Evolutionary conservation across 1,284 basidiomycete species (phyloP), one percentile per base, ranked within the genome.

Genomic region (Puccinia brachypodii): DNA sequence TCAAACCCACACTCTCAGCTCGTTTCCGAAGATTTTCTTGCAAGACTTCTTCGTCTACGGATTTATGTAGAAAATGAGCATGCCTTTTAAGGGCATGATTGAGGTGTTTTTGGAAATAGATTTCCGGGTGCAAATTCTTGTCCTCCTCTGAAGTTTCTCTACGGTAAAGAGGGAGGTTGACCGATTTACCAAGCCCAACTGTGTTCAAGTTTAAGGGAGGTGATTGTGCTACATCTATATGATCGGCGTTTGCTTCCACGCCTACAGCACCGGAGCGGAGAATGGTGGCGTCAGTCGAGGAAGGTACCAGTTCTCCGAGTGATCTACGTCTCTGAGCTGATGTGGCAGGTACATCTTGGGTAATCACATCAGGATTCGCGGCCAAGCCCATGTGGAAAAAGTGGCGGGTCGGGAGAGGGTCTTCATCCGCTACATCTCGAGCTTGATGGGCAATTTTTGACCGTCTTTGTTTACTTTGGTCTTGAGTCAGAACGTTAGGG

Each of bases 21-120:
- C 64, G n/a, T 31, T 38, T 53, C 22, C 66, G 76, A 1, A 69
- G 42, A 14, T 79, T 79, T 9, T 60, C 38, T 19, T 56, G 38
- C 66, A 79, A 71, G 11, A 58, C 64, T 28, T 19, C 40, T 38
- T 79, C 66, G 66, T 71, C 66, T 31, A 79, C 22, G 31, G 76
- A 79, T 58, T 53, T 69, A 0, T 69, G 31, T 42, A 60, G 53
- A 58, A 79, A 79, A 22, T 58, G 40, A 3, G 66, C 66, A 50
- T 79, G 76, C 25, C 76, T 33, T 71, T 71, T 56, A 14, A 79
- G 19, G 2, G 76, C 76, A 64, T 79, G 76, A 60, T 79, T 79
- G 19, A 79, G 66, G 36, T 79, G 76, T 40, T 69, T 64, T 60
- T 79, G 64, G 36, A 79, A 79, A 28, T 50, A n/a, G 36, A 79